Base-by-base conservation (phyloP, 768 basidiomycete genomes). In the Amanita rimosa region DNA sequence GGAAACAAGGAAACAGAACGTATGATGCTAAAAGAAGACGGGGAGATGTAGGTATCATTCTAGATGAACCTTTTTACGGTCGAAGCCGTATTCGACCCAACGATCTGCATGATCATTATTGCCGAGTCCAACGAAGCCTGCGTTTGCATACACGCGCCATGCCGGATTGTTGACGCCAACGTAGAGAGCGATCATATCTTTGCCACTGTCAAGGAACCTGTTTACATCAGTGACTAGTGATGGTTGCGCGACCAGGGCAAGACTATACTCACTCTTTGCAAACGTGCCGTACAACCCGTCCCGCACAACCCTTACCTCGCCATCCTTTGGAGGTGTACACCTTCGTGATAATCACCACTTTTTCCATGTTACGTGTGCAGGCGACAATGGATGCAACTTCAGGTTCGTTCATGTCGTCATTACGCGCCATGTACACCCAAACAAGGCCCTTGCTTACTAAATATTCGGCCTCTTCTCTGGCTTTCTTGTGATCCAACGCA, bases 61-160 rank as follows among this genome's bases (percentile, higher is more conserved):
- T n/a, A 83, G 67, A 2, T 64, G 53, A 17, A 80, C 73, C 22
- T 49, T 44, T 14, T 52, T 48, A 19, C 61, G 66, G 53, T 78
- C 70, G 49, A 84, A 85, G 7, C 84, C 84, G 44, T 81, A 63
- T 49, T 86, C 85, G 5, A 79, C 53, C 81, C 81, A 86, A 13
- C 47, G 53, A 29, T 70, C 67, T 22, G 67, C 62, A 21, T 54
- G 55, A 6, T 55, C 52, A 13, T 53, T 5, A 4, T 21, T 8
- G 21, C 22, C 61, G 13, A 85, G 65, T 6, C 81, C 84, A n/a
- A 66, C 62, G 53, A 89, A 90, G 2, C 85, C 86, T 11, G 87
- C 76, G 1, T 71, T 73, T 40, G 67, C 57, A 57, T 88, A 90
- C 2, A 84, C 76, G 1, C 60, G 69, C 0, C 67, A 71, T 1